Base-by-base conservation (phyloP, 768 basidiomycete genomes). In the Termitomyces sp. region DNA sequence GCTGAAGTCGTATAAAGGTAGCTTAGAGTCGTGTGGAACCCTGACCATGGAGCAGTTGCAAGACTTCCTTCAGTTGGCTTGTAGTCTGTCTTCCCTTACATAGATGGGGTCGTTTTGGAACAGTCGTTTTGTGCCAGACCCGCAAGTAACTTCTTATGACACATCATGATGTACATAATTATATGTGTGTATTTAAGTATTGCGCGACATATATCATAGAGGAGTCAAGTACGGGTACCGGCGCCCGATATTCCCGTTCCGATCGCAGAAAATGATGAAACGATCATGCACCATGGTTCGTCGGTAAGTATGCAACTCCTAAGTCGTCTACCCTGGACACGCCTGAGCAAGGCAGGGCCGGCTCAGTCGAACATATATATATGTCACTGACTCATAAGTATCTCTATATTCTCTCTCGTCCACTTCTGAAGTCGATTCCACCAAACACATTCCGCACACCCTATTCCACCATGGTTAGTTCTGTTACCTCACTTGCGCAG, bases 401-500 rank as follows among this genome's bases (percentile, higher is more conserved):
- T 21, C 23, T 59, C 15, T 55, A 46, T 42, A 15, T n/a, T 28
- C 19, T 56, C 23, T 45, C 52, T 50, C 51, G 51, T 35, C 42
- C n/a, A 23, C 42, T 12, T 33, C 21, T 38, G 5, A 52, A 21
- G 12, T 28, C 10, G 31, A 2, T 53, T 15, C 14, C 21, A 43
- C 21, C 21, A 15, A 48, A n/a, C 28, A 33, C 53, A n/a, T 10
- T 43, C 47, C 47, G 43, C 30, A 23, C 26, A 45, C 42, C 51
- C 15, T 44, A 43, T 26, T 40, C 35, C 50, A 33, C 60, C n/a
- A 63, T 60, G 60, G 54, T 56, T 23, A 33, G 54, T 48, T 48
- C 55, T 37, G 3, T 50, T 12, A 41, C 35, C 21, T 21, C 57
- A 19, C 15, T 53, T 17, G 35, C 33, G 10, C 49, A 54, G 31